phyloP scores from a whole-genome alignment of 2,329 filamentous ascomycete genomes.

The Diaporthe batatas region DNA sequence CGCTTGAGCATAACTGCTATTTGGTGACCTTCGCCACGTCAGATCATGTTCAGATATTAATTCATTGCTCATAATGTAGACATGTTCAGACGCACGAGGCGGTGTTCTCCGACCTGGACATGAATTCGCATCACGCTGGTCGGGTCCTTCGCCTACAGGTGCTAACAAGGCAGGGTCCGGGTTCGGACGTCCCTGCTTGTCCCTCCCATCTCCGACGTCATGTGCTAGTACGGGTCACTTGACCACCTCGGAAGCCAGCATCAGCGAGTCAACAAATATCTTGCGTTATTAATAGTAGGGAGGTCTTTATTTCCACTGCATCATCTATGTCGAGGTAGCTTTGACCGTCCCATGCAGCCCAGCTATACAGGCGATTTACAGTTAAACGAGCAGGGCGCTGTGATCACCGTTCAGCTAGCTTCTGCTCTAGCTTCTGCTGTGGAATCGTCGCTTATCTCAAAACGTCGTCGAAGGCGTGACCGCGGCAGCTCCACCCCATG shows the following conservation, averaged over 20 bases:
- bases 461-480: conserved; percentile 17
- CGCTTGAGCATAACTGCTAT: too few relatives aligned
- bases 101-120: too few relatives aligned
- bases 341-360: not conserved
- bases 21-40: too few relatives aligned
- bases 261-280: not conserved
- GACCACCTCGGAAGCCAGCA: not conserved
- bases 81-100: too few relatives aligned
- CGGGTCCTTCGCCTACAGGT: too few relatives aligned
- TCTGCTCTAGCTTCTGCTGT: too few relatives aligned
- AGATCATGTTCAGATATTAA: too few relatives aligned
- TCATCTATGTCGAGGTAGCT: too few relatives aligned
- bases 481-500: conserved; percentile 21
- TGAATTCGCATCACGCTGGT: too few relatives aligned
- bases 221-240: not conserved
- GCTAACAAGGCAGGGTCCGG: conserved; percentile 1
- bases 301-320: not conserved
- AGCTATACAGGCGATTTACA: not conserved
- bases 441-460: conserved; percentile 17
- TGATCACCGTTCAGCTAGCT: not conserved
- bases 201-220: not conserved
- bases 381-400: not conserved
- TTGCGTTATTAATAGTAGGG: not conserved
- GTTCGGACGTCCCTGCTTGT: not conserved
- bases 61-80: too few relatives aligned